Percentiles rank a stretch among this genome's conserved stretches.
phyloP scores from a whole-genome alignment of 1,284 basidiomycete species.

The Fistulinella staudtii region DNA sequence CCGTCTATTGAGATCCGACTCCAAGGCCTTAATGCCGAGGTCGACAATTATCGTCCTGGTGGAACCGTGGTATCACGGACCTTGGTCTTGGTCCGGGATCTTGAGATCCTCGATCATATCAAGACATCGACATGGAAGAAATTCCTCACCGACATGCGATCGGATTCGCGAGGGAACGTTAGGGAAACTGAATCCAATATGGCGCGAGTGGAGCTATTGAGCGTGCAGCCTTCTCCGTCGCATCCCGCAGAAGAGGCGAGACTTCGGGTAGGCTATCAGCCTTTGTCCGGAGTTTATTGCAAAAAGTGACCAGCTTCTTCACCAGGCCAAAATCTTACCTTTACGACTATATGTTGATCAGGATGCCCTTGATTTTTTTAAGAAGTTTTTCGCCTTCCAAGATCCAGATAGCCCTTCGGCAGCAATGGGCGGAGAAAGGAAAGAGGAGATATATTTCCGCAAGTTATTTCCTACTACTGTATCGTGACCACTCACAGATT shows the following conservation, averaged over 20 bases:
- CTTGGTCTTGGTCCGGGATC: conserved; percentile 61
- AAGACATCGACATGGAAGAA: conserved; percentile 98
- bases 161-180: conserved; percentile 80
- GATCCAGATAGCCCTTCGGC: conserved; percentile 48
- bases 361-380: conserved; percentile 96
- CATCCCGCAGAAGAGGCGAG: conserved; percentile 75
- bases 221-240: conserved; percentile 65
- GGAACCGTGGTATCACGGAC: conserved; percentile 61
- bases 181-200: conserved; percentile 90
- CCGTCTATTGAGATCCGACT: conserved; percentile 85
- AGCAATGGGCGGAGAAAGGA: conserved; percentile 34
- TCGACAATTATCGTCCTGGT: conserved; percentile 60
- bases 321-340: conserved; percentile 83
- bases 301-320: neutral
- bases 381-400: conserved; percentile 92
- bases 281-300: neutral
- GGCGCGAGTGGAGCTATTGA: conserved; percentile 82
- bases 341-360: conserved; percentile 94
- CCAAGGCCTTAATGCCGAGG: conserved; percentile 59
- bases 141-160: conserved; percentile 83
- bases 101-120: conserved; percentile 96
- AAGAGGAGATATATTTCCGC: conserved; percentile 74
- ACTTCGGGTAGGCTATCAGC: conserved; percentile 58
- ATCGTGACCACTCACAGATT: conserved; percentile 1
- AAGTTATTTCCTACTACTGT: conserved; percentile 23